Percentiles rank a stretch among this genome's conserved stretches.
These are phyloP conservation scores for Malus hybrid DNA, from an alignment of 331 rosid genomes.

Conservation along the genomic window DNA sequence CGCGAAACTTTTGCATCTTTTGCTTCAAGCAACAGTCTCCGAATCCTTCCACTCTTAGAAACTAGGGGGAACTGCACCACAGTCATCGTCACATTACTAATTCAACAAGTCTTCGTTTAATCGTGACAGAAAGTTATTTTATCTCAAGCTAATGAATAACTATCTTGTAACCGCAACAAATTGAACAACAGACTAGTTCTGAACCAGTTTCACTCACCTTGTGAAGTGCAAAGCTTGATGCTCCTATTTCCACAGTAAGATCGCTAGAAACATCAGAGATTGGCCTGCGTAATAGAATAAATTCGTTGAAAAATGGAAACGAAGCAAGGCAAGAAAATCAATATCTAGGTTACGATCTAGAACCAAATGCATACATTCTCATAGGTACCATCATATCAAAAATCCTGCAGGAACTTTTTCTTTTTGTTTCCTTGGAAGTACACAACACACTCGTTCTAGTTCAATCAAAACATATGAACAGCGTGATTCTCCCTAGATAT, in stretches of 20 bases:
- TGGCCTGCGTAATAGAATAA: slow-evolving; percentile 60
- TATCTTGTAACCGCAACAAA: background rate
- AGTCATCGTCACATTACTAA: slow-evolving; percentile 10
- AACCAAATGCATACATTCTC: slow-evolving; percentile 29
- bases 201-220: slow-evolving; percentile 44
- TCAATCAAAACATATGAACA: slow-evolving; percentile 23
- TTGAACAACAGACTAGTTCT: background rate
- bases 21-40: slow-evolving; percentile 65
- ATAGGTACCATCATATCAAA: slow-evolving; percentile 23
- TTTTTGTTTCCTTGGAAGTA: slow-evolving; percentile 11
- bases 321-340: slow-evolving; percentile 14
- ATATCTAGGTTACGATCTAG: background rate
- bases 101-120: background rate
- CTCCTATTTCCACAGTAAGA: slow-evolving; percentile 74
- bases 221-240: slow-evolving; percentile 83
- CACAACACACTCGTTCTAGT: background rate
- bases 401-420: slow-evolving; percentile 21
- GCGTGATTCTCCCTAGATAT: slow-evolving; percentile 8
- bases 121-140: background rate
- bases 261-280: slow-evolving; percentile 94
- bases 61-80: slow-evolving; percentile 75
- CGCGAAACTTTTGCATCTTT: slow-evolving; percentile 67
- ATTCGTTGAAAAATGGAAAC: slow-evolving; percentile 20
- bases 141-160: background rate
- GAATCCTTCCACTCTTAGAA: slow-evolving; percentile 78